Evolutionary conservation across 140 eudicot species (phyloP).

Genomic region (Stevia rebaudiana): DNA sequence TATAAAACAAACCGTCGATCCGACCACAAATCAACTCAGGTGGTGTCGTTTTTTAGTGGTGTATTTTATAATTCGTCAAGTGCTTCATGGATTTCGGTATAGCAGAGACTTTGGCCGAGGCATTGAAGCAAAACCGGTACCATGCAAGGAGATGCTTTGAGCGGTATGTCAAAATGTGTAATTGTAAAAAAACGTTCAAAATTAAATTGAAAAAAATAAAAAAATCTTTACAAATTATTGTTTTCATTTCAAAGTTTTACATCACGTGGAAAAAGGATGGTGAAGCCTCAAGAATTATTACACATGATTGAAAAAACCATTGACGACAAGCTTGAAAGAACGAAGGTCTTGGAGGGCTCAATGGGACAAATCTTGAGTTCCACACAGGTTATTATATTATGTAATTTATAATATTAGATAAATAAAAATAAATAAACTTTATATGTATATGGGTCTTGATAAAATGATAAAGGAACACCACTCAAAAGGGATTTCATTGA

Average conservation of each 20-base stretch:
- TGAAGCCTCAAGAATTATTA: conserved; percentile 52
- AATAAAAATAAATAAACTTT: not conserved
- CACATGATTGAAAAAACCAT: conserved; percentile 52
- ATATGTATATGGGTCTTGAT: too few species aligned
- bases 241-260: conserved; percentile 37
- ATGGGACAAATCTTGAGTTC: conserved; percentile 57
- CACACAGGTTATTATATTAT: conserved; percentile 47
- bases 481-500: too few species aligned
- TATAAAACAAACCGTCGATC: not conserved
- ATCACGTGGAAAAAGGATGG: conserved; percentile 51
- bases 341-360: conserved; percentile 62
- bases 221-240: not conserved
- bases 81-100: conserved; percentile 48
- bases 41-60: not conserved
- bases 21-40: not conserved
- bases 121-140: conserved; percentile 58
- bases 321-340: conserved; percentile 57
- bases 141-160: conserved; percentile 73
- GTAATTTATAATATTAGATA: not conserved
- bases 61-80: not conserved
- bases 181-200: not conserved
- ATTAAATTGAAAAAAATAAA: too few species aligned
- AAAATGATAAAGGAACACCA: too few species aligned
- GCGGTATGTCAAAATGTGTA: conserved; percentile 32
- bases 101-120: conserved; percentile 41